phyloP scores from a whole-genome alignment of 345 rosid species.

The Eucalyptus pauciflora region DNA sequence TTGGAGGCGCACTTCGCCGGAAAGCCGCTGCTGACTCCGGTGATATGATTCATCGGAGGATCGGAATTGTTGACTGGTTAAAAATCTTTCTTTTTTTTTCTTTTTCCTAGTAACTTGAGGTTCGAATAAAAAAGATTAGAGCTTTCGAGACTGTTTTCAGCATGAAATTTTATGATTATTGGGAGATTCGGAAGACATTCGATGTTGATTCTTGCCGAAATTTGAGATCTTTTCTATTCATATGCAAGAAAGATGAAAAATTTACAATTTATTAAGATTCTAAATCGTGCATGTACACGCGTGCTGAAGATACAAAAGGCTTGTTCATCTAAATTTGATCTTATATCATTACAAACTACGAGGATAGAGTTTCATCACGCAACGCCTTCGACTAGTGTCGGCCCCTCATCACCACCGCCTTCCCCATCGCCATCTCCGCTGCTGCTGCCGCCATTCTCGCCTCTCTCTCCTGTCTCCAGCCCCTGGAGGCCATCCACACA shows the following conservation, averaged over 20 bases:
- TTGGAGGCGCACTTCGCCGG: constrained; percentile 23
- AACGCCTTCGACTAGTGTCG: constrained; percentile 26
- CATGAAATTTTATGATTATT: not conserved
- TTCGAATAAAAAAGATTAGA: not conserved
- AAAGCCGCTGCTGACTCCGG: constrained; percentile 26
- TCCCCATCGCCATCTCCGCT: not conserved
- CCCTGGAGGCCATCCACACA: constrained; percentile 18
- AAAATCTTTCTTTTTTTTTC: not conserved
- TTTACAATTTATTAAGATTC: not conserved
- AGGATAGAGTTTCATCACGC: not conserved
- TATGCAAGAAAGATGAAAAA: not conserved
- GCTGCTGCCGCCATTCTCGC: not conserved
- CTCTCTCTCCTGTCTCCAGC: constrained; percentile 2
- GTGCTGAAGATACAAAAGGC: not conserved
- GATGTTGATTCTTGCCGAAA: not conserved
- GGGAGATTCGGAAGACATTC: not conserved
- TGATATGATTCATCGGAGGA: not conserved
- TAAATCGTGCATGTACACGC: not conserved
- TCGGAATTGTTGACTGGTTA: not conserved
- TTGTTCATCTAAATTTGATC: not conserved
- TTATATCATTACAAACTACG: not conserved
- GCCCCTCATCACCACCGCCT: constrained; percentile 1
- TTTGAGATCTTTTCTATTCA: not conserved
- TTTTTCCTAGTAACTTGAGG: not conserved
- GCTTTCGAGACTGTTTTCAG: not conserved